These are phyloP conservation scores for Coniochaeta prunicola DNA, from an alignment of 2,329 filamentous ascomycete genomes.

Conservation along the genomic window DNA sequence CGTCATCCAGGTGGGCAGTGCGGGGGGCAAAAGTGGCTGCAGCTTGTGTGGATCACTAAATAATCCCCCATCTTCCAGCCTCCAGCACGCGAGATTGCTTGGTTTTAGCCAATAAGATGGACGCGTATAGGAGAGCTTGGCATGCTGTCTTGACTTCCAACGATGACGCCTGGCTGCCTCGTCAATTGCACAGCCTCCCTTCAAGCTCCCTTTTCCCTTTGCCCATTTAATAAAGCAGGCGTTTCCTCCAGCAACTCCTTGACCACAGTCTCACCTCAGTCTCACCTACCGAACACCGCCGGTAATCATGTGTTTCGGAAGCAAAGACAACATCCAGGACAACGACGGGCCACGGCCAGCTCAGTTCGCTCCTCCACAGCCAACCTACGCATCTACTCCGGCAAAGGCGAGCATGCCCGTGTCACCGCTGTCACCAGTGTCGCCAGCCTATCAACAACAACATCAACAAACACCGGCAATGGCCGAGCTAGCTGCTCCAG, in stretches of 20 bases:
- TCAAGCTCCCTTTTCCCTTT: neutral
- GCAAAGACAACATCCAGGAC: conserved; percentile 23
- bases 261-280: too few species aligned
- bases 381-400: conserved; percentile 10
- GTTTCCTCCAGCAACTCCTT: neutral
- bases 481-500: neutral
- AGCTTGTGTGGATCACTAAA: neutral
- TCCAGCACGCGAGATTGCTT: neutral
- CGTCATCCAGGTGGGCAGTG: neutral
- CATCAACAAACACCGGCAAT: conserved; percentile 13
- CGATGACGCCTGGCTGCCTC: too few species aligned
- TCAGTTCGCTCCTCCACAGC: conserved; percentile 14
- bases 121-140: neutral
- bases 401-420: conserved; percentile 10
- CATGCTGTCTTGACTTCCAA: too few species aligned
- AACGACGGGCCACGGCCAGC: conserved; percentile 32
- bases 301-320: conserved; percentile 42
- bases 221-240: too few species aligned
- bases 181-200: neutral
- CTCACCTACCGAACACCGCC: neutral
- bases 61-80: neutral
- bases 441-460: conserved; percentile 10
- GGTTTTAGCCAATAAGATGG: neutral
- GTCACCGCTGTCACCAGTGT: conserved; percentile 8
- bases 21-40: neutral